Evolutionary conservation across 305 asterid species (phyloP).

Genomic region (Nicotiana rustica): DNA sequence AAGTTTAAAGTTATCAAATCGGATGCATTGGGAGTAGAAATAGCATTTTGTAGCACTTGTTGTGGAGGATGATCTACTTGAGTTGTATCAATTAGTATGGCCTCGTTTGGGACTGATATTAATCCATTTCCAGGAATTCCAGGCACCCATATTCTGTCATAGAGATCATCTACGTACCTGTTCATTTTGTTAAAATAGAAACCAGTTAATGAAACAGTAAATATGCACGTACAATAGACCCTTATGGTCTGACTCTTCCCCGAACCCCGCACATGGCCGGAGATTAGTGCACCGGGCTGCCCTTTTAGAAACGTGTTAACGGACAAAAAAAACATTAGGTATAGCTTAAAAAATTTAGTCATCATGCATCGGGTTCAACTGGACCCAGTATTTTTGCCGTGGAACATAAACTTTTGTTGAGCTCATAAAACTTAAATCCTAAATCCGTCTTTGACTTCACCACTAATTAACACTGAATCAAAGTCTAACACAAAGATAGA

Average conservation of each 20-base stretch:
- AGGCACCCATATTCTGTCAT: constrained; percentile 73
- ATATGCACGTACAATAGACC: no score
- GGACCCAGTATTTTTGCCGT: no score
- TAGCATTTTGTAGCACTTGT: constrained; percentile 49
- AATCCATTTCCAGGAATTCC: constrained; percentile 33
- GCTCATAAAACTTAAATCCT: no score
- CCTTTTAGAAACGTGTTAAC: no score
- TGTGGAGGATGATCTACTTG: constrained; percentile 48
- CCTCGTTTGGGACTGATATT: constrained; percentile 31
- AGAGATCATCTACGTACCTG: constrained; percentile 56
- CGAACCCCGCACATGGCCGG: no score
- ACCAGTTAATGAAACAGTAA: neutral
- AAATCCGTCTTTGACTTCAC: neutral
- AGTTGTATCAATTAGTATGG: neutral
- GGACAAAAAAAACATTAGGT: no score
- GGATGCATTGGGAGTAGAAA: constrained; percentile 40
- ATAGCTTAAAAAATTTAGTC: no score
- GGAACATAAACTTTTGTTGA: no score
- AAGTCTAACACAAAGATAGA: neutral
- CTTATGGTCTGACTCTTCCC: no score
- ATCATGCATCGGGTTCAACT: no score
- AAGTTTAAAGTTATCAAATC: constrained; percentile 34
- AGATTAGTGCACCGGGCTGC: no score
- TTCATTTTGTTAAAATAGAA: neutral
- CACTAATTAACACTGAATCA: no score